Evolutionary conservation across 306 rosid species (phyloP).

Genomic region (Cicer bijugum): DNA sequence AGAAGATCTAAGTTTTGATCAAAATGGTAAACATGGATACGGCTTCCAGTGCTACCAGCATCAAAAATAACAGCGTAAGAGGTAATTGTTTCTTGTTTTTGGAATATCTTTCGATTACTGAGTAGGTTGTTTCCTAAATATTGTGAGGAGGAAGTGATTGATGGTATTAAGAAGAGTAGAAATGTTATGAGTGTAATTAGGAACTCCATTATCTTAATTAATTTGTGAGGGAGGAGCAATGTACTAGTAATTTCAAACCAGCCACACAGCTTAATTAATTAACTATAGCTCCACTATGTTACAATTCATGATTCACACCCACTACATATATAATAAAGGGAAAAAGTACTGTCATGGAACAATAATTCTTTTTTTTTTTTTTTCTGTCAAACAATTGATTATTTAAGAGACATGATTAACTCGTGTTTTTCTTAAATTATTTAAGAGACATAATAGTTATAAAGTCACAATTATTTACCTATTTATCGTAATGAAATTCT

Average conservation of each 20-base stretch:
- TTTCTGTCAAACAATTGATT: background rate
- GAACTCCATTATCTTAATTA: background rate
- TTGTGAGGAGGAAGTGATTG: conserved; percentile 42
- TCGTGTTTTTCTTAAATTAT: background rate
- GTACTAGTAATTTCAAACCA: background rate
- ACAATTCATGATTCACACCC: background rate
- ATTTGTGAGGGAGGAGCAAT: background rate
- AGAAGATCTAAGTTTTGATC: conserved; percentile 66
- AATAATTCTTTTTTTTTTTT: background rate
- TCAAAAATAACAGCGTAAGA: conserved; percentile 76
- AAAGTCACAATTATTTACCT: too few species aligned
- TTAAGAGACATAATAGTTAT: too few species aligned
- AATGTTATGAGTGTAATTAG: conserved; percentile 36
- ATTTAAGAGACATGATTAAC: background rate
- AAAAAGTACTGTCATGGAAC: background rate
- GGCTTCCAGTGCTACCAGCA: conserved; percentile 88
- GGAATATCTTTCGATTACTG: conserved; percentile 53
- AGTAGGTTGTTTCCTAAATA: conserved; percentile 38
- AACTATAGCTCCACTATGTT: background rate
- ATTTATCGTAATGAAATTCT: too few species aligned
- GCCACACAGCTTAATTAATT: background rate
- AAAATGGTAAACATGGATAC: conserved; percentile 75
- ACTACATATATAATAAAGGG: background rate
- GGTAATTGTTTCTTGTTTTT: conserved; percentile 27
- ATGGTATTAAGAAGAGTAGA: conserved; percentile 56